Base-by-base conservation (phyloP, 352 stramenopile genomes). In the Pseudoperonospora humuli region DNA sequence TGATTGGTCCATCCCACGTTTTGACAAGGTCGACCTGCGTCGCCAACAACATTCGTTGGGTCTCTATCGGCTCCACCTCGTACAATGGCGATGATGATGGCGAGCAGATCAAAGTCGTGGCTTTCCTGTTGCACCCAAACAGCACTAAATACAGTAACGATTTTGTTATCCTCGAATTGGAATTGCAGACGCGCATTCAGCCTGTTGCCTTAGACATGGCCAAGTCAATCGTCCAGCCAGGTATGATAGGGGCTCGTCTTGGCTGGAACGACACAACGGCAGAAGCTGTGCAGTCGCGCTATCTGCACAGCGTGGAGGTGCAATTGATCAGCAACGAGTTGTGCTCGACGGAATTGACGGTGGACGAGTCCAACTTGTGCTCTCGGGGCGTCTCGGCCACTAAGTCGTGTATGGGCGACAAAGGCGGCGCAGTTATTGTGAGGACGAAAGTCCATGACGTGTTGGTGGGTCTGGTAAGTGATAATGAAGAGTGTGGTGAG, bases 341-440 rank as follows among this genome's bases (percentile, higher is more conserved):
- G 8, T 86, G 71, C 25, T 60, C 48, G 2, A 35, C 46, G 14
- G 45, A 70, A 11, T 20, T 75, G 8, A 38, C 27, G 0, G 39
- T 76, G 3, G 58, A 78, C 26, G 19, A 47, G 19, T 46, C 67
- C 25, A 84, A 75, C 38, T 23, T 83, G 13, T 86, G 75, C 40
- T 68, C 70, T n/a, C 67, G 70, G 4, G 71, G 75, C 2, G 37
- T 68, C 18, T 47, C 47, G 7, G 25, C 14, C 9, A 54, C 28
- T n/a, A 60, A 83, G 33, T 76, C 71, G 37, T 86, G 75, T 45
- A 62, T 80, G 54, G 70, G 70, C 11, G 71, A 84, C 54, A 66
- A 75, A 13, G 75, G 71, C 18, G 75, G 71, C 11, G 64, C 69
- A 1, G 50, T 84, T 5, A 64, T 68, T 9, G 47, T 66, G 17